Evolutionary conservation across 2,329 filamentous ascomycete species (phyloP), one percentile per base, ranked within the genome.

Genomic region (Pestalotiopsis sp.): DNA sequence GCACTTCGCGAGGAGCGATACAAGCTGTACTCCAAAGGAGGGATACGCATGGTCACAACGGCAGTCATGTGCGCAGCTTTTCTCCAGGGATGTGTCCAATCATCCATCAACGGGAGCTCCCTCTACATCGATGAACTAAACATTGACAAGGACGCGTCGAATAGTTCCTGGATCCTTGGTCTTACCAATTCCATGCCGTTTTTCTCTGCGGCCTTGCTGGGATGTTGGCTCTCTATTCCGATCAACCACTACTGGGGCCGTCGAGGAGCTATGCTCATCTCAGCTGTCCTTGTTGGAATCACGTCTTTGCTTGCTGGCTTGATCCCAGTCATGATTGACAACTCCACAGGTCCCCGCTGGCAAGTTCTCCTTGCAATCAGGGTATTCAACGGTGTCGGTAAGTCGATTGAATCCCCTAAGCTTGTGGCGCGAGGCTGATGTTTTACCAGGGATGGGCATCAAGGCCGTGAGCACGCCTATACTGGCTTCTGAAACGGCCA

Each of bases 401-500:
- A 12, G 20, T n/a, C 56, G 1, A 31, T 31, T 31, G 27, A 31
- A 7, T 31, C 1, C 27, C 5, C 27, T 7, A 7, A 7, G 27
- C 4, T 31, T 31, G 27, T 7, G 5, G 27, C 27, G 27, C 4
- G 27, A 14, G 20, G 20, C 56, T 58, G 20, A 58, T 9, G 6
- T 27, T 12, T 2, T 11, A 3, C 1, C 59, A 79, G 83, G 81
- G 0, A 85, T 85, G 83, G 83, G 83, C 0, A 78, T 85, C 38
- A 85, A 85, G 69, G 83, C 83, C 0, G 83, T 85, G 41, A 85
- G 82, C 41, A 83, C 83, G 0, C 81, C 83, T 0, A 84, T 85
- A n/a, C 76, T 85, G 2, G 83, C 83, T 3, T 82, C 81, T 7
- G 83, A 85, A 72, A 84, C 82, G 0, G 81, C 83, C 0, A 78